Base-by-base conservation (phyloP, 768 basidiomycete genomes). In the Suillus subaureus region DNA sequence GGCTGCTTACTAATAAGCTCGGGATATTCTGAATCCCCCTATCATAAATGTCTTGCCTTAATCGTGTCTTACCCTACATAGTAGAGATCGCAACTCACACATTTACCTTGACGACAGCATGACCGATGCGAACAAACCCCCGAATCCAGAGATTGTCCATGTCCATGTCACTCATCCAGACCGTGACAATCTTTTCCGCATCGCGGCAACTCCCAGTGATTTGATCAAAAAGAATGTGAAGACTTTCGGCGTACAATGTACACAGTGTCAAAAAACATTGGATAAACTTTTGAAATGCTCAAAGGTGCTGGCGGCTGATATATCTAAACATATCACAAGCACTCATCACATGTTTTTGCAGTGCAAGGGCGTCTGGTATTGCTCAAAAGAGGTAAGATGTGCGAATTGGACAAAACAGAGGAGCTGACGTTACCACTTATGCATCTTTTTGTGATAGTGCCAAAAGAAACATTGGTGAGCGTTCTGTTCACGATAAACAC, bases 351-450 rank as follows among this genome's bases (percentile, higher is more conserved):
- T 28, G 7, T 56, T 47, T 43, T 18, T 2, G 5, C 28, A 71
- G 70, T 70, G 70, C 57, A 71, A 71, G 23, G 65, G 70, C 11
- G 67, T 69, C 37, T 69, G 70, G 70, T 70, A 68, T 61, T 71
- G 70, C 54, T 71, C 70, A 15, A 69, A 69, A 51, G 70, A 35
- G 62, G 62, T 52, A 28, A 57, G 12, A 31, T 35, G 2, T 39
- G 15, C 13, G n/a, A 39, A 15, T 16, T 23, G 15, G 35, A 39
- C 8, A 15, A 57, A 16, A 37, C 15, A 8, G n/a, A 15, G 23
- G n/a, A n/a, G 56, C 7, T 39, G 56, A 57, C 23, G 15, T 57
- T 57, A 26, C 6, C 15, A 26, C 23, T 49, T 15, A 26, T 6
- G 26, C 15, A 9, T 57, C 8, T 57, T 37, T 15, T 39, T 16